Evolutionary conservation across 176 grass and related monocot genomes (phyloP).

Genomic region (Alloteropsis semialata): DNA sequence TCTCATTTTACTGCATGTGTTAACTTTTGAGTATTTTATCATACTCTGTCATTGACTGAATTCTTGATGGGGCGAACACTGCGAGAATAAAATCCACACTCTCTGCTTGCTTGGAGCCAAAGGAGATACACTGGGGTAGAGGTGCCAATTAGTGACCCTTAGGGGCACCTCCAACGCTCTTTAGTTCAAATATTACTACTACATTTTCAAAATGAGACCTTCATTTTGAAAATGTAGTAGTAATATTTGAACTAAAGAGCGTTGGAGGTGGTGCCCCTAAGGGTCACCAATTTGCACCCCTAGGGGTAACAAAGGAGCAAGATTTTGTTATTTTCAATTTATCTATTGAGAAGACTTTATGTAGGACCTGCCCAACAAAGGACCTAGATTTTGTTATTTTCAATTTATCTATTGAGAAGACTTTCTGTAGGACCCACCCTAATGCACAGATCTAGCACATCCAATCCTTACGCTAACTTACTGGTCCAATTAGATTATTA

Average conservation of each 20-base stretch:
- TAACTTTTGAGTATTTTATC: background rate
- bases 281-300: too few species aligned
- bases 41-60: background rate
- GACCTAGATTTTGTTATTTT: background rate
- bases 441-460: background rate
- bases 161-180: too few species aligned
- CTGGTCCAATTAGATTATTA: background rate
- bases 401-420: background rate
- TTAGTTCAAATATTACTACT: too few species aligned
- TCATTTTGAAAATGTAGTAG: too few species aligned
- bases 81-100: background rate
- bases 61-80: background rate
- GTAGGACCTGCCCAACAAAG: background rate
- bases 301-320: background rate
- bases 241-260: too few species aligned
- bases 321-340: background rate
- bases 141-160: too few species aligned
- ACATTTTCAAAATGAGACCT: too few species aligned
- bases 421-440: background rate
- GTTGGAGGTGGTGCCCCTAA: too few species aligned
- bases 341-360: background rate
- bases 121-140: background rate
- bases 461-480: background rate
- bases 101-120: background rate
- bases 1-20: background rate